phyloP scores from a whole-genome alignment of 441 rosid species.

The Gossypium laxum region DNA sequence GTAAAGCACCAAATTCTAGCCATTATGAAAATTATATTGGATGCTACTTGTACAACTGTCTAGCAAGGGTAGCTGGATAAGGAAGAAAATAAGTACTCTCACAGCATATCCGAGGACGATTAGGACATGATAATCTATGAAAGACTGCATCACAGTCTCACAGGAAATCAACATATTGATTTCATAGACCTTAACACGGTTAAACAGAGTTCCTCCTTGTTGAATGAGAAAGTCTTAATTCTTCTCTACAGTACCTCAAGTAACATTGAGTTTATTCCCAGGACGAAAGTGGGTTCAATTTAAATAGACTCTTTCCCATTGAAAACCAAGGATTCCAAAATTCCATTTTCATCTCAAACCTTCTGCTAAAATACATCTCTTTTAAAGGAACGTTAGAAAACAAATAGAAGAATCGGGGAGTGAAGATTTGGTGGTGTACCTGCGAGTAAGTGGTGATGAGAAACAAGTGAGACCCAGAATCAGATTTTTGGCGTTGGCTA shows the following conservation, averaged over 20 bases:
- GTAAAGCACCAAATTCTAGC: background rate
- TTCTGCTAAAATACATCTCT: background rate
- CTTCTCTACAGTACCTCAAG: background rate
- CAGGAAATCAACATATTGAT: background rate
- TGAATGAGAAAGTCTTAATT: background rate
- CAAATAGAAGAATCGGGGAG: no score
- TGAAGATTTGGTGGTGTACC: no score
- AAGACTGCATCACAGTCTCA: background rate
- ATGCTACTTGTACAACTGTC: background rate
- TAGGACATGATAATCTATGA: background rate
- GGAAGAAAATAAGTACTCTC: background rate
- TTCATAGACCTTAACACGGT: background rate
- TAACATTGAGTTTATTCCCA: background rate
- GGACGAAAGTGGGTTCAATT: background rate
- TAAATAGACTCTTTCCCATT: background rate
- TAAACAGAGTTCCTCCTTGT: background rate
- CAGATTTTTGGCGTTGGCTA: no score
- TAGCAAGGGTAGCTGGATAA: background rate
- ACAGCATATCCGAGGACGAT: background rate
- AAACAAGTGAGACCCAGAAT: no score
- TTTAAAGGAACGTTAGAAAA: background rate
- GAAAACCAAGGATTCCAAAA: background rate
- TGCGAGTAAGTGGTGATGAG: no score
- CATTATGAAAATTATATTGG: background rate
- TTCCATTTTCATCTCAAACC: background rate